Evolutionary conservation across 331 rosid species (phyloP), one percentile per base, ranked within the genome.

Genomic region (Quercus phellos): DNA sequence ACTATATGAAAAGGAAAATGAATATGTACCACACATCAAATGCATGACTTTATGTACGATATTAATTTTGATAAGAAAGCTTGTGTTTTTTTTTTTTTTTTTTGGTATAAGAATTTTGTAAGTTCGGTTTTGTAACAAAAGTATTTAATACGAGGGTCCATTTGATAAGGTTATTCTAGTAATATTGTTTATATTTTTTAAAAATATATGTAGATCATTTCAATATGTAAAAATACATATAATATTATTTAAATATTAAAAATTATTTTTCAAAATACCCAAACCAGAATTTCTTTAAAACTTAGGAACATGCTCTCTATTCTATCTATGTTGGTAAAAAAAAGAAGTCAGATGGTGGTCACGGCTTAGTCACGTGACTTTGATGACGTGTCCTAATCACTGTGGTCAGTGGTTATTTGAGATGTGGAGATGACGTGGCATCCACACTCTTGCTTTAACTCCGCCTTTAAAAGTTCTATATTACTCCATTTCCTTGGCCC

Each of bases 341-440:
- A 43, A 43, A 2, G 3, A 43, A 43, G 10, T 38, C 51, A 2
- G 51, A 1, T 10, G 17, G 16, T 17, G 54, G 64, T 74, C 75
- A 70, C 77, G 80, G 59, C 55, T 70, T 29, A 70, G 51, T 74
- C 89, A 85, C 85, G 83, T 79, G 87, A 72, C 61, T 18, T 10
- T 61, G 64, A 17, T 77, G 79, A 79, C 68, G 88, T 85, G 86
- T 77, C 75, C 55, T 53, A 29, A 55, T 0, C 26, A 42, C 60
- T 24, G 46, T 83, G 88, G 79, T 82, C 55, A 21, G 46, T 38
- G 46, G 18, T 55, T 74, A 35, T 17, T 12, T 17, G 35, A 73
- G 70, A 73, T 77, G 82, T 58, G 63, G 59, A 63, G 22, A 87
- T 81, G 91, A 88, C 68, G 84, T 87, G 93, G 90, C 84, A 81